phyloP scores from a whole-genome alignment of 148 eudicot species.

The Rhododendron vialii region DNA sequence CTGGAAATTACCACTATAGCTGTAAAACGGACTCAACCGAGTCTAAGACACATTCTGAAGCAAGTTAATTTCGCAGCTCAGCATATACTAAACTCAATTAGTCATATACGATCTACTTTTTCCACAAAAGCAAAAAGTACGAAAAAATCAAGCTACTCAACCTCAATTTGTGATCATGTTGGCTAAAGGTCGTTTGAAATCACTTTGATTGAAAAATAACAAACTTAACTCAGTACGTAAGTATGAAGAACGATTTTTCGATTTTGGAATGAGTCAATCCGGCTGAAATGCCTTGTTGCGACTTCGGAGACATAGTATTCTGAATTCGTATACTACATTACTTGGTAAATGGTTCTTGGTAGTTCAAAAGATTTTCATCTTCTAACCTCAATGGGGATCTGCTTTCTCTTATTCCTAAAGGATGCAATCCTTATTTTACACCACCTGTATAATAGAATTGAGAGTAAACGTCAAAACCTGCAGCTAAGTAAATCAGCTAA shows the following conservation, averaged over 20 bases:
- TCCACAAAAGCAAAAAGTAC: background rate
- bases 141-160: background rate
- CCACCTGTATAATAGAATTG: background rate
- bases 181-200: background rate
- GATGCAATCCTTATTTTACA: background rate
- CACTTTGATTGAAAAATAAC: background rate
- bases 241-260: background rate
- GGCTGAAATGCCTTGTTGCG: background rate
- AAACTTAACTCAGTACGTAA: background rate
- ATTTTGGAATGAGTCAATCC: background rate
- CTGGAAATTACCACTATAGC: background rate
- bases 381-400: background rate
- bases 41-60: background rate
- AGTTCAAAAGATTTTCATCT: background rate
- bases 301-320: background rate
- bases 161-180: background rate
- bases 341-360: background rate
- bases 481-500: background rate
- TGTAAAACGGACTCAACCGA: background rate
- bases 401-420: background rate
- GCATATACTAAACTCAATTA: background rate
- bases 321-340: background rate
- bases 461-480: background rate
- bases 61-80: background rate
- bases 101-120: background rate